Base-by-base conservation (phyloP, 2,329 filamentous ascomycete genomes). In the Botryosphaeria dothidea region DNA sequence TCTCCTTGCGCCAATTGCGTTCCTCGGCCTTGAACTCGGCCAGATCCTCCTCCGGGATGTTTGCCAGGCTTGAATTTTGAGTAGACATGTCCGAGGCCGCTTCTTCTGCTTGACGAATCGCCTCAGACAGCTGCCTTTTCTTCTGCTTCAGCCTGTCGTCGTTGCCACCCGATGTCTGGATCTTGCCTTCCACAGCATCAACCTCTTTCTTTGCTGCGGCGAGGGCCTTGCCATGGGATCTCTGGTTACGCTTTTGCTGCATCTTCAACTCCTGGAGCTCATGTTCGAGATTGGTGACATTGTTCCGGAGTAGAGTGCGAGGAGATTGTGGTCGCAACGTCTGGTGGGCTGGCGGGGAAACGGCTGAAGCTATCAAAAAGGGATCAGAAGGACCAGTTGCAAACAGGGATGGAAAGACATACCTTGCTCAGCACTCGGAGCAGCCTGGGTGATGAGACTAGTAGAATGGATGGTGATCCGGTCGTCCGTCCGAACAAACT, bases 141-240 rank as follows among this genome's bases (percentile, higher is more conserved):
- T 92, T 91, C 73, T 92, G 89, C 69, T 87, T 85, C 70, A 90
- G 85, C 73, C 91, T 90, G 72, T 93, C 91, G 75, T 94, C 91
- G 69, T 87, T 88, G 66, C 89, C 88, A 67, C 90, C 90, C 38
- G 89, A 79, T 58, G 79, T 89, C 65, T 88, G 83, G 51, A 92
- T 85, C 68, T 88, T 88, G 66, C 84, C 84, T 66, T 86, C 85
- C 41, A 91, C 83, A 57, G 84, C 85, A 71, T 93, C 90, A 67
- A 92, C 90, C 71, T 94, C 91, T 75, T 89, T 92, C 72, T 86
- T 88, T 70, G 91, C 79, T 21, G 84, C 80, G 69, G 89, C 88
- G 67, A 90, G 82, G 68, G 87, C 87, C 58, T 85, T 85, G 73
- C 91, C 90, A 78, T 91, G 91, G 66, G 93, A 91, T 75, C 91